Evolutionary conservation across 2,329 filamentous ascomycete species (phyloP).

Genomic region (Onygenales sp.): DNA sequence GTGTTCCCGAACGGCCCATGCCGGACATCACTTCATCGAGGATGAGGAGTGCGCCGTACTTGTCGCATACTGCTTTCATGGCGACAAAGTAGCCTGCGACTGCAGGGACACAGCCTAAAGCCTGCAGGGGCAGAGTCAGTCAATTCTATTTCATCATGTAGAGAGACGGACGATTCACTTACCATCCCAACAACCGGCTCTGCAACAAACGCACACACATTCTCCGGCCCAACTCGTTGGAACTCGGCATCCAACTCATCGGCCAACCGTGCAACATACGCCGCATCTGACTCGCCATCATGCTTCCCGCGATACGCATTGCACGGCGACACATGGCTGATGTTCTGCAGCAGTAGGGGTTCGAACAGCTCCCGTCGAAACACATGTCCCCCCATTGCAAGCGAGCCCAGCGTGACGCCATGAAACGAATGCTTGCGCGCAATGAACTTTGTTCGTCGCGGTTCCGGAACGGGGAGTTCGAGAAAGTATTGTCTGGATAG

Average conservation of each 20-base stretch:
- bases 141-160: no score
- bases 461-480: slow-evolving; percentile 45
- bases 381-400: slow-evolving; percentile 55
- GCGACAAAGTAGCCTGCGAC: slow-evolving; percentile 60
- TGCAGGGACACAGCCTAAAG: slow-evolving; percentile 59
- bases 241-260: slow-evolving; percentile 61
- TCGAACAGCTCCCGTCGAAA: slow-evolving; percentile 53
- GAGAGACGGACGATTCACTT: slow-evolving; percentile 21
- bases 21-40: slow-evolving; percentile 69
- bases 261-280: slow-evolving; percentile 53
- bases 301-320: slow-evolving; percentile 52
- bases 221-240: slow-evolving; percentile 51
- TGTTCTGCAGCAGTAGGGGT: slow-evolving; percentile 46
- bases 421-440: slow-evolving; percentile 59
- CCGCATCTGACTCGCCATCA: slow-evolving; percentile 43
- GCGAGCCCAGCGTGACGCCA: slow-evolving; percentile 58
- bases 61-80: slow-evolving; percentile 58
- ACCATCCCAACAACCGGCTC: slow-evolving; percentile 65
- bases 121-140: slow-evolving; percentile 25
- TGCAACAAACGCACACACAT: slow-evolving; percentile 61
- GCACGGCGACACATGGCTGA: slow-evolving; percentile 56
- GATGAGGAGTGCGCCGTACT: slow-evolving; percentile 64
- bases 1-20: slow-evolving; percentile 48
- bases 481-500: slow-evolving; percentile 57
- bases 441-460: slow-evolving; percentile 52